Evolutionary conservation across 768 basidiomycete species (phyloP).

Genomic region (Auricularia sp.): DNA sequence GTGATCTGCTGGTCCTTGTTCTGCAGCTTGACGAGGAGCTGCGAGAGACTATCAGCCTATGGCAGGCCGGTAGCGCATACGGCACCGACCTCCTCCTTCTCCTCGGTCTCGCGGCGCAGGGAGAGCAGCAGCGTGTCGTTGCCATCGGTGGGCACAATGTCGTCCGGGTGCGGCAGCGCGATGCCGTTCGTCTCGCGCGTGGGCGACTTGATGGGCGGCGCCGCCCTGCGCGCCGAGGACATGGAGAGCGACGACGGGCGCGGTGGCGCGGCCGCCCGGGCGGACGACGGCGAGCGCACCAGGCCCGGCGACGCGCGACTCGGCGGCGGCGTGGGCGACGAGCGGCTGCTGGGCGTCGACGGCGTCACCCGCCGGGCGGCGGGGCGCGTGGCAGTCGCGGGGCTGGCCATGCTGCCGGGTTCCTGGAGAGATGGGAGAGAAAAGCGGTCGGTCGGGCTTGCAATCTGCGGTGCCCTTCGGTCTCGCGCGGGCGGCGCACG

Average conservation of each 20-base stretch:
- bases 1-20: slow-evolving; percentile 66
- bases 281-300: neutral
- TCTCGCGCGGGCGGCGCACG: too few species aligned
- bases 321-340: neutral
- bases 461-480: too few species aligned
- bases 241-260: neutral
- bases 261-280: neutral
- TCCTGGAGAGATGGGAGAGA: too few species aligned
- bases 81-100: slow-evolving; percentile 62
- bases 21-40: slow-evolving; percentile 72
- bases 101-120: slow-evolving; percentile 67
- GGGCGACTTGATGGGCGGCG: slow-evolving; percentile 5
- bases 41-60: slow-evolving; percentile 7
- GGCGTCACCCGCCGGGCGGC: neutral
- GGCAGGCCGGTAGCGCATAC: neutral
- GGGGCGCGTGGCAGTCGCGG: neutral
- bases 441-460: too few species aligned
- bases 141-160: neutral
- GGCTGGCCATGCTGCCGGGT: neutral
- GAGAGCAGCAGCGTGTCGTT: slow-evolving; percentile 47
- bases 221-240: slow-evolving; percentile 1
- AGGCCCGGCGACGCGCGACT: neutral
- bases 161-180: neutral
- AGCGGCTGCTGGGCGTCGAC: neutral
- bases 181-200: neutral